A percentile compares a stretch with the other conserved stretches of the same genome.
These are phyloP conservation scores for Sarocladium kiliense DNA, from an alignment of 2,329 filamentous ascomycete species.

Conservation along the genomic window DNA sequence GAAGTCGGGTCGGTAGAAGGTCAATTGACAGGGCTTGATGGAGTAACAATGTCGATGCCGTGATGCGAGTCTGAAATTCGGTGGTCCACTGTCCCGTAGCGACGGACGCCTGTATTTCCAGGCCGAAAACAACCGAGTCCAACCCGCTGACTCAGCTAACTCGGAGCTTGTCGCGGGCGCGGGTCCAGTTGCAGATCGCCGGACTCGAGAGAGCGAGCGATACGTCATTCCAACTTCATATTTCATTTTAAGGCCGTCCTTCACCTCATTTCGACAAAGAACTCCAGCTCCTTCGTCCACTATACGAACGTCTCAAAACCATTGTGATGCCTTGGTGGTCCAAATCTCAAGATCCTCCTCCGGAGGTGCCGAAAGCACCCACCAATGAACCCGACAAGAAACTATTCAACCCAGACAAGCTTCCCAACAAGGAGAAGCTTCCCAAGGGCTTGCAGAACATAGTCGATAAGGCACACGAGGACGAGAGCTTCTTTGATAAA, in stretches of 20 bases:
- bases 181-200: no score
- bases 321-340: constrained; percentile 39
- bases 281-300: not conserved
- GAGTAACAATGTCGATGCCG: constrained; percentile 8
- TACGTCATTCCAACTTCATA: no score
- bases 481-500: constrained; percentile 73
- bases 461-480: constrained; percentile 50
- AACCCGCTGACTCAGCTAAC: constrained; percentile 2
- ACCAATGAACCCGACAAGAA: constrained; percentile 19
- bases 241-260: no score
- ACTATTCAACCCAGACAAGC: constrained; percentile 40
- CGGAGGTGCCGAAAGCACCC: constrained; percentile 21
- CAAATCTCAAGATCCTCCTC: constrained; percentile 25
- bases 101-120: constrained; percentile 10
- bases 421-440: constrained; percentile 45
- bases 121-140: constrained; percentile 10
- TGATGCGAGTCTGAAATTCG: constrained; percentile 11
- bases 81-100: constrained; percentile 1
- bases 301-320: not conserved
- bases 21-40: constrained; percentile 21
- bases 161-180: not conserved
- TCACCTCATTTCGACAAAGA: not conserved
- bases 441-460: constrained; percentile 52
- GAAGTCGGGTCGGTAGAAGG: constrained; percentile 23
- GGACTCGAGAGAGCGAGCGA: no score